phyloP scores from a whole-genome alignment of 1,284 basidiomycete genomes.

The Ceratobasidium sp. region DNA sequence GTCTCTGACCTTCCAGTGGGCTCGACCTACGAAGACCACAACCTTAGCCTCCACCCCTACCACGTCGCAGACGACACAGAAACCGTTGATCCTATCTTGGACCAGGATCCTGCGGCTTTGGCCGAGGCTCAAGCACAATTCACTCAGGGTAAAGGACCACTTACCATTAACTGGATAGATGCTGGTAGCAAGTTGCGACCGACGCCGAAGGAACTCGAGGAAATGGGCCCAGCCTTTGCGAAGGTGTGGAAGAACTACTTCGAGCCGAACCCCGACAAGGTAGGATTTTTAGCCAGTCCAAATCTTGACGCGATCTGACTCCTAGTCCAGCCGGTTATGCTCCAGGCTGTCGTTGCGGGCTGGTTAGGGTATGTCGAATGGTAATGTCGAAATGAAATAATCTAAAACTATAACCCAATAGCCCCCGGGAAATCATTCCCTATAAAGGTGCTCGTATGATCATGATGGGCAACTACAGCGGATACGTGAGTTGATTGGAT shows the following conservation, averaged over 20 bases:
- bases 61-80: constrained; percentile 6
- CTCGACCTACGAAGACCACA: constrained; percentile 58
- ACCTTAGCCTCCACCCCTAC: constrained; percentile 18
- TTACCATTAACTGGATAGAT: constrained; percentile 23
- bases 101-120: constrained; percentile 27
- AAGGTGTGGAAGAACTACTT: constrained; percentile 28
- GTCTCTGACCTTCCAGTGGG: constrained; percentile 64
- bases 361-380: constrained; percentile 16
- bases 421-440: constrained; percentile 26
- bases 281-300: neutral
- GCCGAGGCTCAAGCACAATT: neutral
- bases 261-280: constrained; percentile 29
- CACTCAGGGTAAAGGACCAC: constrained; percentile 12
- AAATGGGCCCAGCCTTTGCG: constrained; percentile 19
- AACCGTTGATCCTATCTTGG: constrained; percentile 23
- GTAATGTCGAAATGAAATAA: too few species aligned
- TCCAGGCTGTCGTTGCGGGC: constrained; percentile 25
- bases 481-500: constrained; percentile 8
- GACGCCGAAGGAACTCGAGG: constrained; percentile 16
- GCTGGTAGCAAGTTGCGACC: constrained; percentile 37
- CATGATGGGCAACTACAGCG: constrained; percentile 32
- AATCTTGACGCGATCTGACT: neutral
- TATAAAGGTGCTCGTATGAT: constrained; percentile 18
- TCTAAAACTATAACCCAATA: neutral
- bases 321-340: constrained; percentile 25